phyloP scores from a whole-genome alignment of 345 rosid species.

The Fremontodendron californicum region DNA sequence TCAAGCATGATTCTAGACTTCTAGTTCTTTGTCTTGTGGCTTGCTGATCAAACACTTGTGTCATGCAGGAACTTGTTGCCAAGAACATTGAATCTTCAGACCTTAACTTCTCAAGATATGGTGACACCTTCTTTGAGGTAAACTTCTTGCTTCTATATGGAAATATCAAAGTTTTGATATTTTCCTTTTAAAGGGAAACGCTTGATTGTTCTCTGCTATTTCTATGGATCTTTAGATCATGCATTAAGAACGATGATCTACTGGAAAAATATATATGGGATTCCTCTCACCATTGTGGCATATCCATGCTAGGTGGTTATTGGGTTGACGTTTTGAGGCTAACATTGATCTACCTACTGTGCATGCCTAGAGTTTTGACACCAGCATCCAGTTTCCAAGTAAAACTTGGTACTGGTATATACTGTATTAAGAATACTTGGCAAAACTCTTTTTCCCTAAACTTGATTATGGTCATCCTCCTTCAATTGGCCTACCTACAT shows the following conservation, averaged over 20 bases:
- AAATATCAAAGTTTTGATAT: neutral
- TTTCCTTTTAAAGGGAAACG: neutral
- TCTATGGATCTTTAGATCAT: constrained; percentile 4
- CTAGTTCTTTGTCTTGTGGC: neutral
- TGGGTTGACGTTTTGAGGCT: neutral
- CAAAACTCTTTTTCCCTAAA: neutral
- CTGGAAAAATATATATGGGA: neutral
- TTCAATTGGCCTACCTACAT: neutral
- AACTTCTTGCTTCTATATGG: constrained; percentile 14
- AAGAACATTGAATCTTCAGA: constrained; percentile 81
- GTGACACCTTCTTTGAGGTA: constrained; percentile 83
- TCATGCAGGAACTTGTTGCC: constrained; percentile 81
- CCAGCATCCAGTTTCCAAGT: neutral
- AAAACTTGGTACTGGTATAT: neutral
- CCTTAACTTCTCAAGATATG: constrained; percentile 92
- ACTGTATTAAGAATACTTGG: neutral
- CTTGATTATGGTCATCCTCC: neutral
- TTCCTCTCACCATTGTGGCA: neutral
- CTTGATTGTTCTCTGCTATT: neutral
- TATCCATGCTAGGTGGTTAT: neutral
- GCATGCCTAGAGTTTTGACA: neutral
- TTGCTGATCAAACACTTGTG: neutral
- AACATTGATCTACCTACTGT: neutral
- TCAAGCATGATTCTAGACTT: neutral
- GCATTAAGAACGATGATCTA: neutral